Evolutionary conservation across 2,329 filamentous ascomycete species (phyloP).

Genomic region (Neopestalotiopsis rosae): DNA sequence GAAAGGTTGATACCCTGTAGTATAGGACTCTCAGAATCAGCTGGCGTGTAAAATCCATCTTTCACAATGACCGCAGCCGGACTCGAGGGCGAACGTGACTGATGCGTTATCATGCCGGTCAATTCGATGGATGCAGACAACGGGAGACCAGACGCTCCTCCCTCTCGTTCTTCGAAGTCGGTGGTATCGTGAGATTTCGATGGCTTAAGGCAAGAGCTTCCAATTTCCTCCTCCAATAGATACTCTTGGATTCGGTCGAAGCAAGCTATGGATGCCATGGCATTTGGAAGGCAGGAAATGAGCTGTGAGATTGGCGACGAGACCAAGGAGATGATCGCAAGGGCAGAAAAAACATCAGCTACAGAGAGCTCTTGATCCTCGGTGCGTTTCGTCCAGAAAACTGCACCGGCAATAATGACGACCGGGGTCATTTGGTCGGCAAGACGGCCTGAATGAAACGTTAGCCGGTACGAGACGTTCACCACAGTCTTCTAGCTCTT

Average conservation of each 20-base stretch:
- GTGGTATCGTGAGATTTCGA: not conserved
- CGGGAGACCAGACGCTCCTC: no score
- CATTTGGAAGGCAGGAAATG: not conserved
- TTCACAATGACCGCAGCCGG: no score
- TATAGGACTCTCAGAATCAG: not conserved
- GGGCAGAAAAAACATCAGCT: conserved; percentile 43
- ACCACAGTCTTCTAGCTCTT: not conserved
- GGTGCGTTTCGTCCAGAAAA: conserved; percentile 16
- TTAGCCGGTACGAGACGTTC: not conserved
- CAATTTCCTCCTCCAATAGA: not conserved
- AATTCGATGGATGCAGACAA: no score
- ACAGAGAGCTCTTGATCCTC: conserved; percentile 37
- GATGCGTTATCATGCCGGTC: no score
- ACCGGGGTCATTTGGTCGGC: conserved; percentile 10
- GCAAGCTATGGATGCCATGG: conserved; percentile 5
- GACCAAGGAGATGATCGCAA: conserved; percentile 27
- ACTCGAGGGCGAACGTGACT: no score
- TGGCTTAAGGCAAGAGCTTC: not conserved
- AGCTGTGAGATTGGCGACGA: conserved; percentile 14
- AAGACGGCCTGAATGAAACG: not conserved
- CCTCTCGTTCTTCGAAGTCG: no score
- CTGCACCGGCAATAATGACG: conserved; percentile 5
- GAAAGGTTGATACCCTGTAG: not conserved
- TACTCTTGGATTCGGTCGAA: conserved; percentile 16
- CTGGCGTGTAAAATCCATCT: not conserved